Evolutionary conservation across 1,284 basidiomycete species (phyloP).

Genomic region (Leccinum laetum): DNA sequence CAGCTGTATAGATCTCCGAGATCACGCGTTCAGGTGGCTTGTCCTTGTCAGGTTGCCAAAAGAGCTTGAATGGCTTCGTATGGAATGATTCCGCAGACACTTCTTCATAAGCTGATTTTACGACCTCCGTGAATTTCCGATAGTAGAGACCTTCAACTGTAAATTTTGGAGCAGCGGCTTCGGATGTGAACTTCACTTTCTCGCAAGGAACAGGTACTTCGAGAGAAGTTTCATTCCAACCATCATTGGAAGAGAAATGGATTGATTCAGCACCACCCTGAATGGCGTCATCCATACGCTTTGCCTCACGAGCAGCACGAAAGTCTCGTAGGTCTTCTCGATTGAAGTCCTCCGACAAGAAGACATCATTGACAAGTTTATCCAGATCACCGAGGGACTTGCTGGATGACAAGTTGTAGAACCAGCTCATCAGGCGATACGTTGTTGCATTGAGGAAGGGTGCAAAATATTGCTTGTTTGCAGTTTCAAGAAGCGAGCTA

Average conservation of each 20-base stretch:
- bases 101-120: too few species aligned
- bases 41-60: too few species aligned
- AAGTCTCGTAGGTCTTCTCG: slow-evolving; percentile 20
- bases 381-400: slow-evolving; percentile 14
- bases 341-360: slow-evolving; percentile 26
- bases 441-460: too few species aligned
- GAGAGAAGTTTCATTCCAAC: slow-evolving; percentile 26
- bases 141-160: too few species aligned
- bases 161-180: not conserved
- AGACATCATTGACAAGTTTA: slow-evolving; percentile 29
- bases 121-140: too few species aligned
- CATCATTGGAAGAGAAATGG: slow-evolving; percentile 11
- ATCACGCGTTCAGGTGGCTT: too few species aligned
- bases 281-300: slow-evolving; percentile 15
- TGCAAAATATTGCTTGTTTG: too few species aligned
- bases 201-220: slow-evolving; percentile 25
- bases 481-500: slow-evolving; percentile 12
- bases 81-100: too few species aligned
- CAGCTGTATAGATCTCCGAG: too few species aligned
- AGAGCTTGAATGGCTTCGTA: too few species aligned
- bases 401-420: too few species aligned
- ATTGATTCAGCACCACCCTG: not conserved
- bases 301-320: slow-evolving; percentile 9
- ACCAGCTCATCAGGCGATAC: slow-evolving; percentile 6
- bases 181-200: not conserved